Evolutionary conservation across 1,284 basidiomycete species (phyloP).

Genomic region (Sporisorium sorghi): DNA sequence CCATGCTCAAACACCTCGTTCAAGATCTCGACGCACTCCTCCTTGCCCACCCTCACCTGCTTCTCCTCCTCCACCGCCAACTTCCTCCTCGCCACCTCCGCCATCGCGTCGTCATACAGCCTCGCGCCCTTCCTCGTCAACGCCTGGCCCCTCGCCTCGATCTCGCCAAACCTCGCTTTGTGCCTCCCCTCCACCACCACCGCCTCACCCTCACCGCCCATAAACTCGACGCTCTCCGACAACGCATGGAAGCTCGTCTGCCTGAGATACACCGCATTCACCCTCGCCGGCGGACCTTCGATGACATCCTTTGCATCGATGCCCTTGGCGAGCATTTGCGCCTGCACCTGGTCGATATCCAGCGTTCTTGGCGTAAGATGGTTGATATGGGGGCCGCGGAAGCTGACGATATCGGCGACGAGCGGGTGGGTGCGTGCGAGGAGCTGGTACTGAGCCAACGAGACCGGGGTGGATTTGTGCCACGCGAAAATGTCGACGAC

Average conservation of each 20-base stretch:
- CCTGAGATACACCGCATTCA: constrained; percentile 70
- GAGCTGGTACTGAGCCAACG: constrained; percentile 63
- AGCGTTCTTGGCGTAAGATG: constrained; percentile 71
- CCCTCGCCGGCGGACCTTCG: constrained; percentile 69
- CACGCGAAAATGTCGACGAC: constrained; percentile 71
- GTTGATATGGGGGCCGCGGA: constrained; percentile 71
- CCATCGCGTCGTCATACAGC: constrained; percentile 36
- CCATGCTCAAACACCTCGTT: constrained; percentile 60
- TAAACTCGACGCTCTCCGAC: constrained; percentile 69
- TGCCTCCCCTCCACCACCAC: constrained; percentile 61
- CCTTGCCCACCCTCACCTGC: constrained; percentile 31
- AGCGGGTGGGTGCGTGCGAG: constrained; percentile 69
- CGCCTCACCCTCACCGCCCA: constrained; percentile 20
- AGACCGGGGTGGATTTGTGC: constrained; percentile 69
- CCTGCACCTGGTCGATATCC: constrained; percentile 71
- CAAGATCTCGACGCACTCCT: constrained; percentile 46
- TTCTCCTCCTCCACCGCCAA: constrained; percentile 45
- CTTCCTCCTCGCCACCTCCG: constrained; percentile 65
- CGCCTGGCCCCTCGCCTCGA: constrained; percentile 71
- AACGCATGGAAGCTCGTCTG: constrained; percentile 71
- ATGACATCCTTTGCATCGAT: constrained; percentile 71
- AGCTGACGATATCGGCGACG: constrained; percentile 71
- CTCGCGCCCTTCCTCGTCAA: constrained; percentile 69
- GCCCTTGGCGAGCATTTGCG: constrained; percentile 67
- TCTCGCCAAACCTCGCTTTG: constrained; percentile 72